Base-by-base conservation (phyloP, 2,329 filamentous ascomycete species). In the Penicillium sp. region DNA sequence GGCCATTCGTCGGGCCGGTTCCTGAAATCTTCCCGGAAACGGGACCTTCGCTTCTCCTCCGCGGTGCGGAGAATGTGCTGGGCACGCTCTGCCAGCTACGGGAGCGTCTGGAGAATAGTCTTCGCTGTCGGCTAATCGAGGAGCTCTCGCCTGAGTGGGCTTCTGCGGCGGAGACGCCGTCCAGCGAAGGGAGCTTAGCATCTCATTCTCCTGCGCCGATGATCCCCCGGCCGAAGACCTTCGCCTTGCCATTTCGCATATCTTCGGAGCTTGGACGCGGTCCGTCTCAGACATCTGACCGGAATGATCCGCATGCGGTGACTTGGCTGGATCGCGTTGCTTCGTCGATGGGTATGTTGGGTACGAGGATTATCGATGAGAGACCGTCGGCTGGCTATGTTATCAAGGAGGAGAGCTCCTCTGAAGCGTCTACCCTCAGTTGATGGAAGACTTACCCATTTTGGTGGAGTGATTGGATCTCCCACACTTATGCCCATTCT, bases 331-430 rank as follows among this genome's bases (percentile, higher is more conserved):
- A 73, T 47, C 70, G 70, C 4, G 63, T 73, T 35, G 71, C 70
- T 18, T 73, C 71, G 13, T 72, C 69, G 14, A 70, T 73, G 69
- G 71, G 71, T n/a, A 66, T 71, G 54, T 35, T 72, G n/a, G 69
- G 70, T 4, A 62, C 66, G 6, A 65, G 58, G 16, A 59, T 73
- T 22, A n/a, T 55, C 18, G 54, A 49, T 1, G 35, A 54, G 16
- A 58, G 14, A 16, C 27, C 36, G 11, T 9, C 11, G 16, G 24
- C 14, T n/a, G 37, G 24, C 10, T 27, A 43, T 19, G 37, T 52
- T 13, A 31, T 31, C 31, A 16, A 53, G 33, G 62, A 60, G 18
- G 51, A 58, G 4, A 40, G 19, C 2, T 49, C 46, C 2, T 18
- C 50, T 6, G 49, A 47, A 13, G 9, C 43, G 35, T 44, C 54